Base-by-base conservation (phyloP, 164 flowering plant species). In the Vitis rotundifolia region DNA sequence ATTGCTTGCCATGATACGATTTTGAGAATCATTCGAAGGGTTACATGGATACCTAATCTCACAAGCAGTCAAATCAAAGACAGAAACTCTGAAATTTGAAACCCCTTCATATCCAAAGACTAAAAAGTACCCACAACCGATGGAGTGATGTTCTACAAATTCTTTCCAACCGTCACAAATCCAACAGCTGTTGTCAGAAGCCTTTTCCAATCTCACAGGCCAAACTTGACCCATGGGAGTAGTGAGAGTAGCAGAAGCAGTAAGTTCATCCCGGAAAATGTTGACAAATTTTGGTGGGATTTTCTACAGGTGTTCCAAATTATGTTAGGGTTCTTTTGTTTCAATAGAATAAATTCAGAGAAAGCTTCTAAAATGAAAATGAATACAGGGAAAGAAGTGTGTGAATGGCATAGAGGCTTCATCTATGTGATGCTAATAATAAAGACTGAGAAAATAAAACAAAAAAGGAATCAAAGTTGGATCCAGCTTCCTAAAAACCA, bases 41-140 rank as follows among this genome's bases (percentile, higher is more conserved):
- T 47, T 63, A 11, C 73, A 37, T 1, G 64, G 79, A 55, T 79
- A 75, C 37, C 71, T 72, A 9, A 80, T 76, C 77, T 80, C 83
- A 54, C 76, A 77, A 16, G 69, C n/a, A 16, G 66, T 67, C 63
- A 74, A 63, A 71, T 82, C 79, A 53, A 75, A 82, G 10, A 79
- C 68, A 59, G 60, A 61, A 49, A 82, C 81, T 66, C 15, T 59
- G 63, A 82, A 82, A 29, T 65, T 53, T 3, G 80, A 73, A 63
- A 64, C 64, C 15, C 86, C 86, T 73, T 80, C 80, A 47, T 82
- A 82, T 70, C 56, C 73, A 77, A 82, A 80, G 28, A 80, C 37
- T 49, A 82, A 55, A 44, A 82, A 71, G 75, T 75, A 75, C 4
- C 78, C 81, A 60, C 61, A 65, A 22, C 76, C 69, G 14, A 82